A percentile compares a stretch with the other conserved stretches of the same genome.
phyloP scores from a whole-genome alignment of 768 basidiomycete genomes.

The Pleurotus pulmonarius region DNA sequence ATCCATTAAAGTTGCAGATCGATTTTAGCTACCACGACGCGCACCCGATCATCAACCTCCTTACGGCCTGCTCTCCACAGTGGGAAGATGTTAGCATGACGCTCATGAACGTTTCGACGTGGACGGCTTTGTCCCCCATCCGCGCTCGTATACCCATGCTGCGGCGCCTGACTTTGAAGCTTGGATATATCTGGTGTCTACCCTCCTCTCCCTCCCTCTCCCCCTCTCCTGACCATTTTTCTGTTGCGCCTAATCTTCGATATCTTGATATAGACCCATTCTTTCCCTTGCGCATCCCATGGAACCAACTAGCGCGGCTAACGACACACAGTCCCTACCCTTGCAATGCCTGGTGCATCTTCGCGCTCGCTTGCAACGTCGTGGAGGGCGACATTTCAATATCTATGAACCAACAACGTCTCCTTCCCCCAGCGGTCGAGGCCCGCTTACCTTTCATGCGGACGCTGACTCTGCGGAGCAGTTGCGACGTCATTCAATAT shows the following conservation, averaged over 20 bases:
- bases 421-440: neutral
- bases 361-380: neutral
- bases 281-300: neutral
- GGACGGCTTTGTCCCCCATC: neutral
- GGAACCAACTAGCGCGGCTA: neutral
- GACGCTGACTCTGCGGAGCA: neutral
- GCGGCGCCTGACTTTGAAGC: neutral
- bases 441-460: neutral
- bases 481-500: neutral
- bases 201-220: neutral
- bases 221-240: neutral
- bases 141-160: neutral
- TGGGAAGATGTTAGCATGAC: conserved; percentile 7
- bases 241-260: neutral
- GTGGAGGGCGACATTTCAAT: conserved; percentile 1
- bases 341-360: neutral
- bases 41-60: neutral
- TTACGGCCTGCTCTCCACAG: neutral
- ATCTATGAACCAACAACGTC: neutral
- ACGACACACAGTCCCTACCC: neutral
- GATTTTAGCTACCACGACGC: conserved; percentile 5
- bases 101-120: conserved; percentile 5
- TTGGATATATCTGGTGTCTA: neutral
- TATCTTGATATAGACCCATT: neutral
- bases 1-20: neutral